phyloP scores from a whole-genome alignment of 495 filamentous ascomycete species.

The Neurospora sp. region DNA sequence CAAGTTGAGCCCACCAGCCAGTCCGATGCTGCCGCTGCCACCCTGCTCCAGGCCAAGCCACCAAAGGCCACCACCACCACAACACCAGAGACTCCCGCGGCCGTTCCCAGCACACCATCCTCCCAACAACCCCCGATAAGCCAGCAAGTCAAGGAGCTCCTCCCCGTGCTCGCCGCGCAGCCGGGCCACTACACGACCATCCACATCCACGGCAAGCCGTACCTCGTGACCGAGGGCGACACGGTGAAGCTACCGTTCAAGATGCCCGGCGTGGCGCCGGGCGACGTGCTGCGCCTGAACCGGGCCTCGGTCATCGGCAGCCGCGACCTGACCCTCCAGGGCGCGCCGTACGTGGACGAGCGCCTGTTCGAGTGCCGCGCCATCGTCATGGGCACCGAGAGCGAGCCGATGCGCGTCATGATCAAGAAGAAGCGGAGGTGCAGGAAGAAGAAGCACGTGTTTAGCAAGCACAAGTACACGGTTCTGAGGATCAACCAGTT shows the following conservation, averaged over 20 bases:
- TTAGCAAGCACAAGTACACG: conserved; percentile 85
- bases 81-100: background rate
- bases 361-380: conserved; percentile 75
- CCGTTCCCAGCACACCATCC: conserved; percentile 1
- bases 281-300: conserved; percentile 79
- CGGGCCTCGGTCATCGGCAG: conserved; percentile 69
- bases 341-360: conserved; percentile 67
- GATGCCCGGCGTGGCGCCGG: conserved; percentile 72
- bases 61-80: conserved; percentile 12
- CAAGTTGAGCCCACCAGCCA: conserved; percentile 16
- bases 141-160: conserved; percentile 35
- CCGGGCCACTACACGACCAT: conserved; percentile 74
- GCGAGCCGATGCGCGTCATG: conserved; percentile 76
- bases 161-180: conserved; percentile 71
- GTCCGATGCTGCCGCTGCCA: background rate
- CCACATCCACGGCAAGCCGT: conserved; percentile 79
- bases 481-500: conserved; percentile 74
- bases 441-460: conserved; percentile 59
- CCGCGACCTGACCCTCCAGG: conserved; percentile 82
- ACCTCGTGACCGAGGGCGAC: conserved; percentile 84
- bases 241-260: conserved; percentile 86
- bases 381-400: conserved; percentile 74
- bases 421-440: conserved; percentile 91
- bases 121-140: conserved; percentile 11
- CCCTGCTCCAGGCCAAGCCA: background rate